phyloP scores from a whole-genome alignment of 176 grass and related monocot species.

The Elymus sibiricus region DNA sequence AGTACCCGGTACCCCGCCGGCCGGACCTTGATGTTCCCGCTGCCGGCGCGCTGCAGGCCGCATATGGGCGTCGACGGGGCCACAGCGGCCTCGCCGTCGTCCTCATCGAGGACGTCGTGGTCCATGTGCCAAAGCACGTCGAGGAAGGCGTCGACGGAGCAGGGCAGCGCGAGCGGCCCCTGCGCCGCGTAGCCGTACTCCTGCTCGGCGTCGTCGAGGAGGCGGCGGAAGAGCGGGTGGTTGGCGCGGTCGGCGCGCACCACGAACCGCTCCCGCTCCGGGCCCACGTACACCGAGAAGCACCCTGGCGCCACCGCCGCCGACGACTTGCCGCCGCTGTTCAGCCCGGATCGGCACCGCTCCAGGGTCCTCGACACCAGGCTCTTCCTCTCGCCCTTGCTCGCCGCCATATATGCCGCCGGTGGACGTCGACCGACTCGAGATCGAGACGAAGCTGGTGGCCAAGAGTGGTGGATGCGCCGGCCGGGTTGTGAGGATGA shows the following conservation, averaged over 20 bases:
- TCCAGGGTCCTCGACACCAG: conserved; percentile 55
- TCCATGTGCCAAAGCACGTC: conserved; percentile 65
- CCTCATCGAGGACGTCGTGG: neutral
- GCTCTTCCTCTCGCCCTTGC: conserved; percentile 30
- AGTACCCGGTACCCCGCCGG: neutral
- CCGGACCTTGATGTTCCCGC: neutral
- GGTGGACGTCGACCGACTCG: neutral
- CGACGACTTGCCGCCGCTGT: neutral
- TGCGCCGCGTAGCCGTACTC: conserved; percentile 62
- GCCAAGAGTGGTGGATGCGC: too few species aligned
- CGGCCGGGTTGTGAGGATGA: neutral
- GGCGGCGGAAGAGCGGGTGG: conserved; percentile 61
- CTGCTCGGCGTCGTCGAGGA: conserved; percentile 73
- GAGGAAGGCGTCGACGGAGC: conserved; percentile 61
- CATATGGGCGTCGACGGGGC: neutral
- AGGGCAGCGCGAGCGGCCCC: conserved; percentile 70
- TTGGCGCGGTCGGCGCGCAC: conserved; percentile 60
- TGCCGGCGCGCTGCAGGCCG: neutral
- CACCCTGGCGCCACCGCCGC: conserved; percentile 42
- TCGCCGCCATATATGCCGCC: conserved; percentile 15
- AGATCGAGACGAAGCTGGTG: neutral
- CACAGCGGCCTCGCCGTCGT: neutral
- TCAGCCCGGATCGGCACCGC: conserved; percentile 39
- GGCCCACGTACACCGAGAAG: conserved; percentile 77
- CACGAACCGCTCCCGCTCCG: conserved; percentile 59